A percentile compares a stretch with the other conserved stretches of the same genome.
phyloP scores from a whole-genome alignment of 495 filamentous ascomycete genomes.

The Annulohypoxylon stygium region DNA sequence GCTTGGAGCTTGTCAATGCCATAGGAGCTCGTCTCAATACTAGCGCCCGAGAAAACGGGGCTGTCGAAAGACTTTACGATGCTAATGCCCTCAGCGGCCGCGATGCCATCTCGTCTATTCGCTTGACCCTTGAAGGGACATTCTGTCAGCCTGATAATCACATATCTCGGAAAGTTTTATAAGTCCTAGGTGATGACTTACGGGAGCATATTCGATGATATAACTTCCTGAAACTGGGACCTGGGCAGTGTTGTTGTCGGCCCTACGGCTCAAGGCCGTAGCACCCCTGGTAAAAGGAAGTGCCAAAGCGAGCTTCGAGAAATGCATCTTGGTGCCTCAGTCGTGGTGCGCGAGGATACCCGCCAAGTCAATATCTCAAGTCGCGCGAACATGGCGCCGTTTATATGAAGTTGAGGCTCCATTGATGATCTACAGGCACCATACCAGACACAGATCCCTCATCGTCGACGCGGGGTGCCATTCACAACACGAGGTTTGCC shows the following conservation, averaged over 20 bases:
- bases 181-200: constrained; percentile 1
- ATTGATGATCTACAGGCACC: background rate
- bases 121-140: constrained; percentile 21
- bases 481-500: constrained; percentile 28
- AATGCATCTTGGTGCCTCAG: constrained; percentile 26
- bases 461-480: background rate
- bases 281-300: constrained; percentile 25
- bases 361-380: background rate
- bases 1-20: constrained; percentile 30
- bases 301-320: constrained; percentile 20
- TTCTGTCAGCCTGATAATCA: background rate
- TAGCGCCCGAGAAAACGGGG: constrained; percentile 40
- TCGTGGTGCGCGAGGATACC: background rate
- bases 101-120: constrained; percentile 28
- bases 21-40: constrained; percentile 31
- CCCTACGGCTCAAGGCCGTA: constrained; percentile 23
- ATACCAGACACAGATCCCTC: background rate
- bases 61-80: constrained; percentile 44
- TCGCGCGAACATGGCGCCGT: background rate
- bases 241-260: constrained; percentile 19
- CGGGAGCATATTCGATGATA: constrained; percentile 33
- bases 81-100: constrained; percentile 29
- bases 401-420: constrained; percentile 14
- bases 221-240: constrained; percentile 14
- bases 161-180: background rate